Evolutionary conservation across 1,139 yeast species (phyloP).

Genomic region (Geotrichum histeridarum): DNA sequence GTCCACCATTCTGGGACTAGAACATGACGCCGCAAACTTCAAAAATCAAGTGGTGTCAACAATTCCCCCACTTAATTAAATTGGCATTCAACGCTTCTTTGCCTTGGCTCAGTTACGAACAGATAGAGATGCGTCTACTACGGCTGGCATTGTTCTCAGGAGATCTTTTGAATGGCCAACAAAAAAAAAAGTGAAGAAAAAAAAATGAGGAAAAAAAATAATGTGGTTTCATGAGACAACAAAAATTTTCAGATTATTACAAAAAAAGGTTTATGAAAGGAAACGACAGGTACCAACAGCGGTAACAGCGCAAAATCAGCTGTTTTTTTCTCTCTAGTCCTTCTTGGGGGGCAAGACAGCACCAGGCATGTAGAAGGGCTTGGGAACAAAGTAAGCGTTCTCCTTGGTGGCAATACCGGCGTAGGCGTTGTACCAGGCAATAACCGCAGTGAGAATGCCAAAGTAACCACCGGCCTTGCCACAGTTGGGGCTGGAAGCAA

Average conservation of each 20-base stretch:
- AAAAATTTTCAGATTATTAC: not conserved
- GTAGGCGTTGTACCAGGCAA: slow-evolving; percentile 82
- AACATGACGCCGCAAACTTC: too few relatives aligned
- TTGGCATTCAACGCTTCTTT: too few relatives aligned
- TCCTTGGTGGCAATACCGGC: slow-evolving; percentile 68
- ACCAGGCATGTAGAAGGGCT: slow-evolving; percentile 43
- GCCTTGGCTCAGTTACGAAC: too few relatives aligned
- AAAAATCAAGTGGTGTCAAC: too few relatives aligned
- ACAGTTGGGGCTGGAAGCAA: slow-evolving; percentile 36
- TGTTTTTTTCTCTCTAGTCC: not conserved
- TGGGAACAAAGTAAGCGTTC: slow-evolving; percentile 58
- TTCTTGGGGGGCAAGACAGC: slow-evolving; percentile 19
- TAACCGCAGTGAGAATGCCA: slow-evolving; percentile 67
- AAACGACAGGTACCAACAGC: not conserved
- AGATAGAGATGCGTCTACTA: too few relatives aligned
- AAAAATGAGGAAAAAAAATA: not conserved
- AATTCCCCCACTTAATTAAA: too few relatives aligned
- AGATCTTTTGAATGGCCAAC: too few relatives aligned
- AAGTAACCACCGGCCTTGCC: slow-evolving; percentile 70
- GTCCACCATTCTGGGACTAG: too few relatives aligned
- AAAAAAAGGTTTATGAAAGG: not conserved
- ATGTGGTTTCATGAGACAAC: too few relatives aligned
- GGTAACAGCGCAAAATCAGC: too few relatives aligned
- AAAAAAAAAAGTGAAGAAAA: not conserved
- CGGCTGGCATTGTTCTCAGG: too few relatives aligned